Base-by-base conservation (phyloP, 306 rosid species). In the Vachellia pachyceras region DNA sequence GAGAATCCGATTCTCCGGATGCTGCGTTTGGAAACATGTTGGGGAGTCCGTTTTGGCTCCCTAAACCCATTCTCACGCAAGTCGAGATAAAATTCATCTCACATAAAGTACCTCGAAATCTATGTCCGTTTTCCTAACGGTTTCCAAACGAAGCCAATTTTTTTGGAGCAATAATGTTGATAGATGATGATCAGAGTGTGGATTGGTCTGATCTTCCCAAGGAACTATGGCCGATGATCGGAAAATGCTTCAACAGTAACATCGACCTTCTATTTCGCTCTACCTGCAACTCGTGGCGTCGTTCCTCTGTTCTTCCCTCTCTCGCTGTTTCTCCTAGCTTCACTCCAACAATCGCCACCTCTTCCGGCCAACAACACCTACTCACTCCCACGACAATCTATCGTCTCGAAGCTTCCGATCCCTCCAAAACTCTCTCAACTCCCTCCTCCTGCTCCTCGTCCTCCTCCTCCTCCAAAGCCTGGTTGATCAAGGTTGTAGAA, bases 211-310 rank as follows among this genome's bases (percentile, higher is more conserved):
- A 8, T 55, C 61, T 55, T 55, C 61, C 61, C 29, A 20, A 55
- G 4, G 61, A 55, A 55, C 61, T 55, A 55, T 55, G 61, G 61
- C 61, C 17, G 29, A 55, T 55, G 25, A 20, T 55, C 29, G 61
- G 61, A 7, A 55, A 55, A 55, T 20, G 61, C 25, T 55, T n/a
- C 29, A 3, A 2, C 29, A 55, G 29, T 7, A 7, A 55, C 29
- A 55, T 55, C 61, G 61, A 55, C 61, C 61, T 55, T 55, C 61
- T 55, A 55, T 55, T 55, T 55, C 61, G 61, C 3, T 55, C 61
- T 3, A 55, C 5, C 61, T 20, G 5, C 61, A 55, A 3, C 10
- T 55, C 3, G 7, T 55, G 25, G 25, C 61, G 61, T 55, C 25
- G 29, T 55, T 55, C 61, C 61, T 55, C 61, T 18, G 5, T 55